A percentile compares a stretch with the other conserved stretches of the same genome.
These are phyloP conservation scores for Globisporangium yorkense DNA, from an alignment of 352 stramenopile species.

Conservation along the genomic window DNA sequence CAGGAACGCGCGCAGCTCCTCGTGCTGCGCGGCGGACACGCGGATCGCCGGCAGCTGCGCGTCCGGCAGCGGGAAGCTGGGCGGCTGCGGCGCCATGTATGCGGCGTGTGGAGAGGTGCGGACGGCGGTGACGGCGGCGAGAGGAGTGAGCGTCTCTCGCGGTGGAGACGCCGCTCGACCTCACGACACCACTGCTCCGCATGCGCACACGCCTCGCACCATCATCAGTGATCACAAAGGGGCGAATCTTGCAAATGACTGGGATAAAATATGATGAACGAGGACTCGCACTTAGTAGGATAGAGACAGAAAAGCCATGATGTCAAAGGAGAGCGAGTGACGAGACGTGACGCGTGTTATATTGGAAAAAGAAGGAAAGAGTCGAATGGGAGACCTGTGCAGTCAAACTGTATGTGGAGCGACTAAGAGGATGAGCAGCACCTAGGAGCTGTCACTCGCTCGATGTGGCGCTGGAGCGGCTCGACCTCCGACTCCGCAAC, in stretches of 20 bases:
- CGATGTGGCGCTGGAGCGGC: too few species aligned
- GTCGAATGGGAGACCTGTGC: too few species aligned
- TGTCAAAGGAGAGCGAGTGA: too few species aligned
- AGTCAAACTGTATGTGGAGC: too few species aligned
- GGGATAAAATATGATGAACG: not conserved
- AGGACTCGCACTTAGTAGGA: too few species aligned
- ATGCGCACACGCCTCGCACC: not conserved
- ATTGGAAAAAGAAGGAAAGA: too few species aligned
- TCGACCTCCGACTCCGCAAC: too few species aligned
- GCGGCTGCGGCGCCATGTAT: not conserved
- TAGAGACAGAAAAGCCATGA: too few species aligned
- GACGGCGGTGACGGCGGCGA: not conserved
- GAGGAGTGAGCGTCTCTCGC: not conserved
- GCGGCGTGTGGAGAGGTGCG: not conserved
- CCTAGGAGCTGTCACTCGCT: too few species aligned
- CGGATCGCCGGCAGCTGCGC: constrained; percentile 38
- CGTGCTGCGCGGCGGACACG: constrained; percentile 45
- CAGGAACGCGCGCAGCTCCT: constrained; percentile 58
- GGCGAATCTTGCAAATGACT: not conserved
- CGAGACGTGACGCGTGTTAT: too few species aligned
- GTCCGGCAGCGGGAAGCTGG: constrained; percentile 47
- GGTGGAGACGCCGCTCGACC: not conserved
- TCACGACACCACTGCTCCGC: not conserved
- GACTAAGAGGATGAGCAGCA: too few species aligned
- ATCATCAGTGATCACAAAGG: not conserved